Percentiles rank a stretch among this genome's conserved stretches.
These are phyloP conservation scores for Thermoascus crustaceus DNA, from an alignment of 2,329 filamentous ascomycete species.

Conservation along the genomic window DNA sequence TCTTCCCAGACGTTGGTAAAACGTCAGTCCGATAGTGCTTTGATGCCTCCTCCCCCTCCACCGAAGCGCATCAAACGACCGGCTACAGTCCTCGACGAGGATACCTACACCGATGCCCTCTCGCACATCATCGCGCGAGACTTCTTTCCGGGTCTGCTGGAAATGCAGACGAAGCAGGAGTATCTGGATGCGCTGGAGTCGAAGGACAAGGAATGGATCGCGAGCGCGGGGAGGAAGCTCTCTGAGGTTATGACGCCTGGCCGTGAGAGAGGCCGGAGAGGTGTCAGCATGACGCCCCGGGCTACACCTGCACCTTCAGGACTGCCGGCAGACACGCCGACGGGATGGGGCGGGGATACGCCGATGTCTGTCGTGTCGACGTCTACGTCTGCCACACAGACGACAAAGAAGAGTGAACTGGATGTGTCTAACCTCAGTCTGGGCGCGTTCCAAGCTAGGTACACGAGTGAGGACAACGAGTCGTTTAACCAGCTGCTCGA, in stretches of 20 bases:
- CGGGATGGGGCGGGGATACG: constrained; percentile 62
- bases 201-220: constrained; percentile 76
- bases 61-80: constrained; percentile 88
- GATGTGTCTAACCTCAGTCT: constrained; percentile 70
- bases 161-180: constrained; percentile 80
- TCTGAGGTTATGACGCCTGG: constrained; percentile 76
- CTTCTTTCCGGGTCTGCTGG: constrained; percentile 87
- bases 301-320: constrained; percentile 15
- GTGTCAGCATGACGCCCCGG: constrained; percentile 27
- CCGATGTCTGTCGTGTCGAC: constrained; percentile 52
- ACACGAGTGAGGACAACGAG: constrained; percentile 96
- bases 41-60: constrained; percentile 82
- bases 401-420: constrained; percentile 41
- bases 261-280: constrained; percentile 37
- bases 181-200: constrained; percentile 88
- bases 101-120: constrained; percentile 80
- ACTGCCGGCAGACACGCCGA: constrained; percentile 20
- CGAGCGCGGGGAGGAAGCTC: constrained; percentile 64
- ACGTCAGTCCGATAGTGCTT: constrained; percentile 38
- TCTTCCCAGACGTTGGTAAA: constrained; percentile 26
- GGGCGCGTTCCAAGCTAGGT: constrained; percentile 78
- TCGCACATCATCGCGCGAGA: constrained; percentile 93
- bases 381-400: constrained; percentile 27
- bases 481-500: constrained; percentile 91
- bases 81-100: constrained; percentile 80